Base-by-base conservation (phyloP, 2,329 filamentous ascomycete species). In the Chaetomiaceae sp. region DNA sequence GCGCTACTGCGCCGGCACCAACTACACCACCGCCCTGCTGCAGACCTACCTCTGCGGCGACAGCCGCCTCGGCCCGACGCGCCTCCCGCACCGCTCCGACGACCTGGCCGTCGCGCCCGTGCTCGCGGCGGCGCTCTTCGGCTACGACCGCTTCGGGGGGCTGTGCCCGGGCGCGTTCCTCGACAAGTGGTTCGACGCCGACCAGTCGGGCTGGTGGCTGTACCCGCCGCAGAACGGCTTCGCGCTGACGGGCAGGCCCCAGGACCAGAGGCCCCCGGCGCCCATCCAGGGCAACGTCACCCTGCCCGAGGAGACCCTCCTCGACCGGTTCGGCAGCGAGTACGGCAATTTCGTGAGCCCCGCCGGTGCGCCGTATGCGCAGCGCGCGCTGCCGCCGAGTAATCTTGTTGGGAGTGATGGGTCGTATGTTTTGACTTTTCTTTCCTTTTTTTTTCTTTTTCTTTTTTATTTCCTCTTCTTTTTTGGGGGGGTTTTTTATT, bases 291-390 rank as follows among this genome's bases (percentile, higher is more conserved):
- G 71, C 4, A 73, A 68, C 20, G 65, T 73, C 54, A 69, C 69
- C 0, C 62, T 79, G 0, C 54, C 57, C 2, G 63, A 62, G 0
- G 75, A 74, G 11, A 67, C 69, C n/a, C 64, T 75, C 21, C 56
- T 79, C 1, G 75, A 79, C 60, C 67, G 75, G 1, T 79, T 79
- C 44, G 76, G 76, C 1, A 66, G 66, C 9, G 74, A 77, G 56
- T 66, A 65, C 42, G 76, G 75, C 41, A 64, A 45, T 0, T 77
- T 69, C 54, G 61, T 76, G 20, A 66, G 67, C 11, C 73, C 75
- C 5, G 68, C 72, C 40, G 71, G 70, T 2, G 71, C 74, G 18
- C 73, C 75, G 2, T 79, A 74, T 54, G 70, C 71, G 20, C 72
- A 78, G 61, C 62, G 75, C 18, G 65, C 74, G 3, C 61, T 79